These are phyloP conservation scores for Fagus crenata DNA, from an alignment of 306 rosid species.

Conservation along the genomic window DNA sequence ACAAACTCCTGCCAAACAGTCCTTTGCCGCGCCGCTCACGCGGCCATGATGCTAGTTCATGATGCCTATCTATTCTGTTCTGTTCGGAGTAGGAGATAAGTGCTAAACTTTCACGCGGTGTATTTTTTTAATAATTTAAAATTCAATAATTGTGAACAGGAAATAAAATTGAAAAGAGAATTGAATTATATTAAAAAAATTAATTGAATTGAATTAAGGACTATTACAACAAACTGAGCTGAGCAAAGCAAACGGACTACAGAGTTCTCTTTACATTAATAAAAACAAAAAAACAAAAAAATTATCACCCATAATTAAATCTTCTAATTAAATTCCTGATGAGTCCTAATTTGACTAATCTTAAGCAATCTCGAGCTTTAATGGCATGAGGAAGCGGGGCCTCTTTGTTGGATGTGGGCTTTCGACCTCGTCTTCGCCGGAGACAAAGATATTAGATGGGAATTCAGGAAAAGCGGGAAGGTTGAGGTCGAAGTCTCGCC, in stretches of 20 bases:
- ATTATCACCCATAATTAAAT: background rate
- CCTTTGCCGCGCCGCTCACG: slow-evolving; percentile 27
- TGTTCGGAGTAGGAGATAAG: background rate
- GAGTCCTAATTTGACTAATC: slow-evolving; percentile 14
- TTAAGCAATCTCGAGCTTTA: slow-evolving; percentile 49
- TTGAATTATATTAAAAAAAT: background rate
- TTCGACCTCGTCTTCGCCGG: slow-evolving; percentile 84
- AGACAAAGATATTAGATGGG: slow-evolving; percentile 35
- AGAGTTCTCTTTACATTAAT: slow-evolving; percentile 1
- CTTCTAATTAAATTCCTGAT: background rate
- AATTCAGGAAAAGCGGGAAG: slow-evolving; percentile 81
- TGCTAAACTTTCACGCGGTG: background rate
- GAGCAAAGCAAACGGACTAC: slow-evolving; percentile 13
- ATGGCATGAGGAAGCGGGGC: slow-evolving; percentile 50
- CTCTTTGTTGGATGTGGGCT: slow-evolving; percentile 80
- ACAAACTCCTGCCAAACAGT: slow-evolving; percentile 21
- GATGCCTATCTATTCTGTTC: background rate
- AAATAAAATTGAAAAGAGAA: background rate
- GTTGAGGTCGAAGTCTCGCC: slow-evolving; percentile 78
- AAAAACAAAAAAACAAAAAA: slow-evolving; percentile 7
- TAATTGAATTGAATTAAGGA: slow-evolving; percentile 36
- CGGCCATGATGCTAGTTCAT: slow-evolving; percentile 30
- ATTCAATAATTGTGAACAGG: background rate
- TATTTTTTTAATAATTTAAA: background rate
- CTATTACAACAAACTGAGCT: slow-evolving; percentile 28